These are phyloP conservation scores for Lipomyces japonicus DNA, from an alignment of 805 yeast genomes.

Conservation along the genomic window DNA sequence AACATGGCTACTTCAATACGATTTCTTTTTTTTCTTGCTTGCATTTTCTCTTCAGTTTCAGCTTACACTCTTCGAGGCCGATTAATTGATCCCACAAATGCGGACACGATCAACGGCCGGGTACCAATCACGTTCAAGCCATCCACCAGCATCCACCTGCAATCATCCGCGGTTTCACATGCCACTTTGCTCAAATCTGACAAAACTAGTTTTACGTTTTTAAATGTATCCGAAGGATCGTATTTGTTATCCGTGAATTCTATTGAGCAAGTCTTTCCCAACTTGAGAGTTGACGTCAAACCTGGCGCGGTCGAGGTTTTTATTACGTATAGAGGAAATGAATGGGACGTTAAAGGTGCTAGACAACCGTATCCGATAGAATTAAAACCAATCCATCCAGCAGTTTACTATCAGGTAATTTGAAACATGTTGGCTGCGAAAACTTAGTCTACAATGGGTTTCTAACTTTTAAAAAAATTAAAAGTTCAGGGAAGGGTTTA, in stretches of 20 bases:
- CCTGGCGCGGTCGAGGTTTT: slow-evolving; percentile 32
- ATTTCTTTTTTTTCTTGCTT: neutral
- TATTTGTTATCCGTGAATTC: slow-evolving; percentile 30
- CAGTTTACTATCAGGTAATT: slow-evolving; percentile 30
- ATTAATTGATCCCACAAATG: neutral
- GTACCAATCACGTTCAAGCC: slow-evolving; percentile 4
- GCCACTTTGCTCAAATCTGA: slow-evolving; percentile 23
- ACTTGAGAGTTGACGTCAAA: slow-evolving; percentile 24
- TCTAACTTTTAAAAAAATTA: too few species aligned
- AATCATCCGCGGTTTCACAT: slow-evolving; percentile 9
- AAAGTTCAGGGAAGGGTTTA: slow-evolving; percentile 33
- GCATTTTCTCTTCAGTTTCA: neutral
- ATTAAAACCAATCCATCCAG: slow-evolving; percentile 31
- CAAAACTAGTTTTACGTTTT: slow-evolving; percentile 29
- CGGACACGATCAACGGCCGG: neutral
- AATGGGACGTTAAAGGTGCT: slow-evolving; percentile 34
- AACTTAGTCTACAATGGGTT: neutral
- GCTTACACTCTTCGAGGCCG: slow-evolving; percentile 25
- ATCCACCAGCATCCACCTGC: slow-evolving; percentile 12
- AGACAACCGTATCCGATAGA: slow-evolving; percentile 35
- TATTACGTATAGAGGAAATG: slow-evolving; percentile 33
- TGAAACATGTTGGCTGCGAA: neutral
- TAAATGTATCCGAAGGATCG: slow-evolving; percentile 32
- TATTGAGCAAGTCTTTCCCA: slow-evolving; percentile 24
- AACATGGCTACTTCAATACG: neutral